phyloP scores from a whole-genome alignment of 2,329 filamentous ascomycete species.

The Emericellopsis atlantica region DNA sequence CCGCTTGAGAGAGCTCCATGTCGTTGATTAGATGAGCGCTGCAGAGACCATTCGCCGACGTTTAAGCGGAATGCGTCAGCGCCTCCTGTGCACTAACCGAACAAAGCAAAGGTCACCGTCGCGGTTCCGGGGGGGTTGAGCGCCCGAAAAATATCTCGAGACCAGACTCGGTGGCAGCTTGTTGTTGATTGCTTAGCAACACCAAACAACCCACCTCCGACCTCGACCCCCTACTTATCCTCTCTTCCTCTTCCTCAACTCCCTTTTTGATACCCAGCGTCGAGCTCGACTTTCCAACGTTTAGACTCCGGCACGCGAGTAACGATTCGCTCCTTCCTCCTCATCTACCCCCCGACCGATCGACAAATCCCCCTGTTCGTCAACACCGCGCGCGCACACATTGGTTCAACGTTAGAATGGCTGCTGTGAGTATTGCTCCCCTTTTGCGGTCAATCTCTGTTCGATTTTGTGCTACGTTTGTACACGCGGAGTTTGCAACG shows the following conservation, averaged over 20 bases:
- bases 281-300: not conserved
- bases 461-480: too few species aligned
- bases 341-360: slow-evolving; percentile 1
- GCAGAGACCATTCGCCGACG: not conserved
- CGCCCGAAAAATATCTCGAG: slow-evolving; percentile 7
- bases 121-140: slow-evolving; percentile 1
- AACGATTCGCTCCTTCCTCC: not conserved
- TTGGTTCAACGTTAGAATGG: slow-evolving; percentile 22
- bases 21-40: not conserved
- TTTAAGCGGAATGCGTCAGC: not conserved
- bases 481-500: too few species aligned
- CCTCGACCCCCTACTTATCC: not conserved
- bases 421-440: slow-evolving; percentile 23
- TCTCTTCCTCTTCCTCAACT: not conserved
- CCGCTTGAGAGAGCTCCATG: too few species aligned
- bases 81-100: not conserved
- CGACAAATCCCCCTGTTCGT: not conserved
- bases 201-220: not conserved
- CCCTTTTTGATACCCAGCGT: slow-evolving; percentile 4
- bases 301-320: not conserved
- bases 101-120: not conserved
- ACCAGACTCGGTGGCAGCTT: not conserved
- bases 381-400: slow-evolving; percentile 9
- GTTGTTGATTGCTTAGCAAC: too few species aligned
- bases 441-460: not conserved